Evolutionary conservation across 345 rosid species (phyloP).

Genomic region (Salix exigua): DNA sequence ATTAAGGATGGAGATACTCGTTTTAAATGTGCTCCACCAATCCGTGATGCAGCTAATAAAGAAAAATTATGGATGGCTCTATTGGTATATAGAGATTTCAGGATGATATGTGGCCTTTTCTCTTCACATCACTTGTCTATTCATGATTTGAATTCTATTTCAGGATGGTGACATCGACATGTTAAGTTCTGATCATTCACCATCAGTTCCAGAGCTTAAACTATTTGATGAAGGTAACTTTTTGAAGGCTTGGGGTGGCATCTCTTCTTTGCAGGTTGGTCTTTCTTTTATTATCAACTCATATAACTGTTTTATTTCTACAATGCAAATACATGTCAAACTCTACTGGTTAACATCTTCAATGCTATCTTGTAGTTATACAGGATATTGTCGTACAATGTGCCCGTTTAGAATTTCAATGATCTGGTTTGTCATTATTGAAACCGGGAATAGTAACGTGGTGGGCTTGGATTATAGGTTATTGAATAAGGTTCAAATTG

Average conservation of each 20-base stretch:
- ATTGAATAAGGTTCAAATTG: too few species aligned
- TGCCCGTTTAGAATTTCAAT: background rate
- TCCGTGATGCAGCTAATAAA: slow-evolving; percentile 70
- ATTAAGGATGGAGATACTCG: slow-evolving; percentile 90
- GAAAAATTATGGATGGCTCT: slow-evolving; percentile 88
- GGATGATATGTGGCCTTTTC: slow-evolving; percentile 4
- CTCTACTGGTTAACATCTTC: background rate
- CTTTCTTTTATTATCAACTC: background rate
- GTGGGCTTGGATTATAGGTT: too few species aligned
- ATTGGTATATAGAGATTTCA: slow-evolving; percentile 42
- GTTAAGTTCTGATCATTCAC: slow-evolving; percentile 97
- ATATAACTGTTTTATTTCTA: background rate
- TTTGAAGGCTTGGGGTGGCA: slow-evolving; percentile 96
- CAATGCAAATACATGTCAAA: too few species aligned
- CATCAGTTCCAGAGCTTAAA: slow-evolving; percentile 78
- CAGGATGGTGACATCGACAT: slow-evolving; percentile 87
- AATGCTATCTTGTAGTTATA: background rate
- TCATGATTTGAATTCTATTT: slow-evolving; percentile 16
- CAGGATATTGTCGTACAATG: background rate
- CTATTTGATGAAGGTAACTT: slow-evolving; percentile 70
- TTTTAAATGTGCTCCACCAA: slow-evolving; percentile 92
- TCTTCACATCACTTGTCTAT: slow-evolving; percentile 2
- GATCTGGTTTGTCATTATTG: too few species aligned
- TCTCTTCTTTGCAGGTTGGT: slow-evolving; percentile 89
- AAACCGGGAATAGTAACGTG: too few species aligned